Conservation (phyloP, 495 filamentous ascomycete species). For the Lophiotrema nucula region DNA sequence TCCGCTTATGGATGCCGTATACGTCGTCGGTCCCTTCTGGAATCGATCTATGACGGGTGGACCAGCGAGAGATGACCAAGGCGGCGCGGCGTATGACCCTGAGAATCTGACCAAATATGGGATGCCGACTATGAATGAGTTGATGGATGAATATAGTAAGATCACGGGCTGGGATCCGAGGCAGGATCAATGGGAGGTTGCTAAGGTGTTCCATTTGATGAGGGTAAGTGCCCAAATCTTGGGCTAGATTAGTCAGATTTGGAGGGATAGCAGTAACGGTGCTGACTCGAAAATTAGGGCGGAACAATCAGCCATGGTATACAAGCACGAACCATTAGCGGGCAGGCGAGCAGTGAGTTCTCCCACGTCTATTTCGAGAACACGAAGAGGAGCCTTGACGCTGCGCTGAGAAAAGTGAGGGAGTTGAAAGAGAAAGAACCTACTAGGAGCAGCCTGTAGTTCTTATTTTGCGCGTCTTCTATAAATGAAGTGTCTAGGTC, state of each 20-base stretch:
- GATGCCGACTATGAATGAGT: slow-evolving; percentile 23
- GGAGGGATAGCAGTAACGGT: not conserved
- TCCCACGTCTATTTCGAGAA: slow-evolving; percentile 29
- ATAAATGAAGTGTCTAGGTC: too few relatives aligned
- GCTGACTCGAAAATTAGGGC: slow-evolving; percentile 15
- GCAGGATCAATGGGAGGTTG: slow-evolving; percentile 27
- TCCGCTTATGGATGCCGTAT: slow-evolving; percentile 32
- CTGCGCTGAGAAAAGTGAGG: slow-evolving; percentile 19
- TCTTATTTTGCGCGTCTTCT: too few relatives aligned
- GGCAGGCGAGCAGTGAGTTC: slow-evolving; percentile 32
- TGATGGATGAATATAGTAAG: slow-evolving; percentile 25
- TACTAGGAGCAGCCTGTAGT: slow-evolving; percentile 1
- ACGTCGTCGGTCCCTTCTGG: slow-evolving; percentile 26
- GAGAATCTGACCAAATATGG: slow-evolving; percentile 13
- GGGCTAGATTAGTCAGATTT: not conserved
- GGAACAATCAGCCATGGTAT: slow-evolving; percentile 32
- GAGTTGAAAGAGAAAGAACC: slow-evolving; percentile 26
- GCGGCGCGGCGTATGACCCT: slow-evolving; percentile 10
- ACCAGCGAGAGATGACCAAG: slow-evolving; percentile 3
- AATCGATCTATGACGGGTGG: slow-evolving; percentile 10
- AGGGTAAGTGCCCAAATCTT: slow-evolving; percentile 17
- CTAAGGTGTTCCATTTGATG: slow-evolving; percentile 30
- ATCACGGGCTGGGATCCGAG: slow-evolving; percentile 26
- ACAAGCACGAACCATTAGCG: slow-evolving; percentile 29
- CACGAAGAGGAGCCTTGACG: slow-evolving; percentile 22